Base-by-base conservation (phyloP, 23 red algal species). In the Gracilaria domingensis region DNA sequence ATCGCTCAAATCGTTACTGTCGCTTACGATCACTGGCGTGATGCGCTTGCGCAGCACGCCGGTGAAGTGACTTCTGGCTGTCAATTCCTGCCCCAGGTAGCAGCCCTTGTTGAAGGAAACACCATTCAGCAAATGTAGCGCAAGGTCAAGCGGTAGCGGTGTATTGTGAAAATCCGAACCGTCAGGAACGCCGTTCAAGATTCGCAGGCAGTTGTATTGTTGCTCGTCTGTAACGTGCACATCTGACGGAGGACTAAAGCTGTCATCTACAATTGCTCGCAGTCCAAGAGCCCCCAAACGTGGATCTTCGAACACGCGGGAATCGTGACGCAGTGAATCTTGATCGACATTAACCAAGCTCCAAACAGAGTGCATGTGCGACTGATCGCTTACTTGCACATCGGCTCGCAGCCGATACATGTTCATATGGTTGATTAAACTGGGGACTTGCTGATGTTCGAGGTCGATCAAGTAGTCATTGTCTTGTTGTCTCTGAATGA, bases 11-110 rank as follows among this genome's bases (percentile, higher is more conserved):
- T 14, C 0, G 25, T 35, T 6, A 24, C 0, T 14, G 23, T 73
- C 40, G 4, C 9, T 12, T 11, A 82, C 53, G 0, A 66, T 58
- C 4, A 91, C 29, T 37, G 90, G 83, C 24, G 70, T 84, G 37
- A 95, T 39, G 0, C 97, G 93, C 44, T 96, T 96, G 33, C 97
- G 88, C 49, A 96, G 44, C 49, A 95, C 93, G 21, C 97, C 97
- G 23, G 93, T 95, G 76, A 96, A 91, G 80, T 95, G 86, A 17
- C 87, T 92, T 4, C 97, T 75, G 1, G 97, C 97, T 0, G 97
- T 96, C 58, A 96, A 61, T 82, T 98, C 97, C 75, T 98, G 97
- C 23, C 97, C 97, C n/a, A 98, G 76, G 42, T 98, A 98, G 33
- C 97, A 98, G 32, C 97, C 97, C 62, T 98, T 98, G 62, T 36